Evolutionary conservation across 2,329 filamentous ascomycete species (phyloP).

Genomic region (Hymenoscyphus occultus): DNA sequence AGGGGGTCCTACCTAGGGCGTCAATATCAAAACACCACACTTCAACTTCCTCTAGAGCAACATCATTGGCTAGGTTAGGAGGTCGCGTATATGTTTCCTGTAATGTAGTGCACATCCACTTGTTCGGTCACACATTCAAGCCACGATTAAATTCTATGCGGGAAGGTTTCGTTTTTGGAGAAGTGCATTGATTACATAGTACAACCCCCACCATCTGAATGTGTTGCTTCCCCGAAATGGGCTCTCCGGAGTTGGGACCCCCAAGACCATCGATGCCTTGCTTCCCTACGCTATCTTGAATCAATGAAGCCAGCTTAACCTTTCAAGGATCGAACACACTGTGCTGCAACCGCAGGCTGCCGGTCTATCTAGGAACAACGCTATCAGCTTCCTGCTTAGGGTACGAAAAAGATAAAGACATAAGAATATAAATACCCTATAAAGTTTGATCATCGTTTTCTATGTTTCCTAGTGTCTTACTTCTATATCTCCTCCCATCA

Average conservation of each 20-base stretch:
- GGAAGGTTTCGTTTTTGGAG: not conserved
- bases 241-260: not conserved
- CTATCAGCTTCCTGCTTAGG: not conserved
- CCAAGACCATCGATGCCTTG: constrained; percentile 4
- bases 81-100: no score
- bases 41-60: no score
- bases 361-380: constrained; percentile 7
- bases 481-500: not conserved
- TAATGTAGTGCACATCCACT: no score
- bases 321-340: constrained; percentile 7
- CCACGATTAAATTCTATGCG: not conserved
- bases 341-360: constrained; percentile 6
- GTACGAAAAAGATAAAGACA: constrained; percentile 8
- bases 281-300: constrained; percentile 8
- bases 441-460: constrained; percentile 10
- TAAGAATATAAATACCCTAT: constrained; percentile 14
- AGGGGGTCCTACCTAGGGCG: no score
- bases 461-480: not conserved
- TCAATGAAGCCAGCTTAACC: constrained; percentile 6
- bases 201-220: not conserved
- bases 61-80: no score
- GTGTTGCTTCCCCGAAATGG: not conserved
- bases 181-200: not conserved
- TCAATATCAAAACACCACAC: no score
- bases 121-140: no score